Percentiles rank a stretch among this genome's conserved stretches.
Evolutionary conservation across 768 basidiomycete species (phyloP).

Genomic region (Pleurotus pulmonarius): DNA sequence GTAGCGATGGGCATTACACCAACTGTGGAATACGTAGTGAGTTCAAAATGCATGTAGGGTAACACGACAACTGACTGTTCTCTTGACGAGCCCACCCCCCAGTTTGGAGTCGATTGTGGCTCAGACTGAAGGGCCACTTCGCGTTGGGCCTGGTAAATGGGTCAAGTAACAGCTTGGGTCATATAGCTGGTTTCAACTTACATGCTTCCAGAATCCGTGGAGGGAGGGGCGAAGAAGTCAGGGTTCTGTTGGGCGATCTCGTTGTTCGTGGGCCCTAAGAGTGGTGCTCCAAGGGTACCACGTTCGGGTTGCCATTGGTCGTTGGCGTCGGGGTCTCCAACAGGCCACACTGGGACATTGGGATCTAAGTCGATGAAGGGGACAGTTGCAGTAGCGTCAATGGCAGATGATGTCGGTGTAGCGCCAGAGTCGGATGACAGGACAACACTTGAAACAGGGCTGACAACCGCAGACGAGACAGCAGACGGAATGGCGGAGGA

Average conservation of each 20-base stretch:
- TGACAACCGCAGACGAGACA: conserved; percentile 14
- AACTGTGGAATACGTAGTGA: conserved; percentile 23
- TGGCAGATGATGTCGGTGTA: conserved; percentile 16
- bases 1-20: conserved; percentile 47
- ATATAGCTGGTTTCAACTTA: conserved; percentile 14
- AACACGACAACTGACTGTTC: conserved; percentile 32
- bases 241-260: conserved; percentile 40
- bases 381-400: conserved; percentile 37
- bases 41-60: background rate
- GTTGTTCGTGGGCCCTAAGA: conserved; percentile 40
- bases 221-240: conserved; percentile 40
- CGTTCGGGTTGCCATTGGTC: conserved; percentile 29
- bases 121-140: conserved; percentile 56
- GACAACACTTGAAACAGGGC: background rate
- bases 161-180: too few relatives aligned
- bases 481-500: conserved; percentile 11
- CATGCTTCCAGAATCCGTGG: conserved; percentile 41
- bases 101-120: conserved; percentile 51
- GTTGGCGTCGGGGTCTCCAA: conserved; percentile 16
- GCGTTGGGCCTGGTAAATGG: conserved; percentile 34
- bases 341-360: conserved; percentile 36
- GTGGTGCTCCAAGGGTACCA: conserved; percentile 33
- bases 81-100: conserved; percentile 62
- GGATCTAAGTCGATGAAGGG: conserved; percentile 38
- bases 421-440: conserved; percentile 3